Evolutionary conservation across 1,284 basidiomycete species (phyloP).

Genomic region (Boletus chippewaensis): DNA sequence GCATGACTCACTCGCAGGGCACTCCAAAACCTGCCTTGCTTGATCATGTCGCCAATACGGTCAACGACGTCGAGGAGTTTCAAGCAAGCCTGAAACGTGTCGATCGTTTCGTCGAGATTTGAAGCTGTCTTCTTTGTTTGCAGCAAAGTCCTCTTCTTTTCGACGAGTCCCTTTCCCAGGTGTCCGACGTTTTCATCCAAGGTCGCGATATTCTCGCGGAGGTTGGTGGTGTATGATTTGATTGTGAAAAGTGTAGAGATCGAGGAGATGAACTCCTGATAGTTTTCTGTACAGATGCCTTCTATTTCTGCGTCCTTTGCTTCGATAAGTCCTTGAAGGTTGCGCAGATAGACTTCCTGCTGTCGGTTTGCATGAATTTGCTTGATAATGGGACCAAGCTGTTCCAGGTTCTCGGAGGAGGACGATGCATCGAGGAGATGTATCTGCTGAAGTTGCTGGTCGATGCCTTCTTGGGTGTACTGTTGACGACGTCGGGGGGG

Average conservation of each 20-base stretch:
- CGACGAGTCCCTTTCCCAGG: conserved; percentile 78
- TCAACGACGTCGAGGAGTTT: conserved; percentile 93
- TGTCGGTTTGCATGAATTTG: conserved; percentile 87
- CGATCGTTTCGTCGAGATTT: conserved; percentile 95
- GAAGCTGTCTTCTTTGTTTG: conserved; percentile 88
- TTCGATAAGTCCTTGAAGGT: conserved; percentile 80
- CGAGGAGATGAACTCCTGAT: conserved; percentile 96
- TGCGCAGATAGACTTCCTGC: conserved; percentile 87
- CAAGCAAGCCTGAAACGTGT: conserved; percentile 87
- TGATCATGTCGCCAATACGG: conserved; percentile 88
- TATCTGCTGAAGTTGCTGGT: conserved; percentile 81
- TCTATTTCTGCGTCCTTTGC: conserved; percentile 97
- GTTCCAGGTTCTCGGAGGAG: conserved; percentile 87
- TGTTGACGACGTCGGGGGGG: conserved; percentile 66
- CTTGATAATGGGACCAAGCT: conserved; percentile 88
- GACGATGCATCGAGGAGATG: conserved; percentile 80
- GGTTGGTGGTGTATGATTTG: conserved; percentile 79
- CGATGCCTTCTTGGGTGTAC: conserved; percentile 74
- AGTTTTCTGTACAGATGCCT: conserved; percentile 91
- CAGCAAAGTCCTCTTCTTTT: conserved; percentile 85
- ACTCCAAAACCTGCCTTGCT: conserved; percentile 92
- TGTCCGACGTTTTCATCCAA: conserved; percentile 68
- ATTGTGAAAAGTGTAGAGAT: conserved; percentile 94
- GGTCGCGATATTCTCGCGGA: conserved; percentile 70
- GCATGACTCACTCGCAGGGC: conserved; percentile 77